Base-by-base conservation (phyloP, 345 rosid species). In the Noccaea caerulescens region DNA sequence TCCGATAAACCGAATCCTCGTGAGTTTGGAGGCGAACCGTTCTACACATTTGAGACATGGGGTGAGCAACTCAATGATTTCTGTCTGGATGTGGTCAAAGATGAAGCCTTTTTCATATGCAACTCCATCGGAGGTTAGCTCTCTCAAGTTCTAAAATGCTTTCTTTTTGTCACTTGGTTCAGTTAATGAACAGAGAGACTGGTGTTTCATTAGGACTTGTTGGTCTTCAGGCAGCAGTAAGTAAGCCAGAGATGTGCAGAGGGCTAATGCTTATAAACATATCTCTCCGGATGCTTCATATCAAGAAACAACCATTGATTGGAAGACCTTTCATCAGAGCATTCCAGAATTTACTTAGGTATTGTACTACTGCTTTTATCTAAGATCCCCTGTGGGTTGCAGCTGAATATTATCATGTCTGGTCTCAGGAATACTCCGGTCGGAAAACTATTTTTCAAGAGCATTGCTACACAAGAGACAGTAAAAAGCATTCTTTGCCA, bases 11-110 rank as follows among this genome's bases (percentile, higher is more conserved):
- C 98, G n/a, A 86, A 86, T 72, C 94, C 98, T 76, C 77, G 66
- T 25, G 87, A 81, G 13, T 84, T 84, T 65, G 84, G 81, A 49
- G 87, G 72, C 60, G 61, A 82, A 43, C 72, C 89, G 3, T 88
- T 93, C 66, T 93, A 88, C 75, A 86, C 97, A 25, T 87, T 93
- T 62, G 92, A 93, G 82, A 91, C 88, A 7, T 91, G 98, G 98
- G 97, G 79, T 42, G 58, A 81, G 41, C 96, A 90, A 73, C 82
- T 93, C 74, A 90, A 86, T 63, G 92, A 90, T 54, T 90, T 90
- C 45, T 88, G 91, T 62, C 34, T 68, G 7, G 81, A 82, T 32
- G 84, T 93, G 51, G 87, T 93, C 42, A 87, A 88, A 81, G 97
- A 93, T 61, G 71, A 82, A 78, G 96, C 94, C 56, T 88, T 88